Conservation (phyloP, 75 land plant species). For the Selaginella moellendorffii region DNA sequence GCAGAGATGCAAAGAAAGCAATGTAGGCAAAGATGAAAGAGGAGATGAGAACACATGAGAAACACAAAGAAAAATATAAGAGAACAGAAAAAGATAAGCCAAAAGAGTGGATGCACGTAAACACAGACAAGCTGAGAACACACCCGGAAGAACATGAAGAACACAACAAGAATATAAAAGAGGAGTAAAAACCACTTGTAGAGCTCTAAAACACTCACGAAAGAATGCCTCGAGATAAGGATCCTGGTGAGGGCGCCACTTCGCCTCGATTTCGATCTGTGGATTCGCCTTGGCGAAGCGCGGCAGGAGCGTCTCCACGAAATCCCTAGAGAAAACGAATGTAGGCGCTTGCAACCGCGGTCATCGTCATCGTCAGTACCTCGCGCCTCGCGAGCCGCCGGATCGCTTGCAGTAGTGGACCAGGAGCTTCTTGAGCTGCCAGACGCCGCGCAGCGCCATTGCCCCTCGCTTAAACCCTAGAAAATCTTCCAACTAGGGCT, state of each 20-base stretch:
- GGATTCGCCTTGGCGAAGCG: conserved; percentile 51
- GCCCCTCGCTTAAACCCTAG: not conserved
- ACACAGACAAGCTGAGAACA: not conserved
- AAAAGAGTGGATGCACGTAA: not conserved
- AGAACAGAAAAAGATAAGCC: not conserved
- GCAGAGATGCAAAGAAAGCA: too few relatives aligned
- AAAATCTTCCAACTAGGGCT: too few relatives aligned
- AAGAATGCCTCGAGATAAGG: conserved; percentile 55
- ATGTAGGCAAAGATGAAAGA: not conserved
- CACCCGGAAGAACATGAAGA: not conserved
- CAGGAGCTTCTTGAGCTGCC: not conserved
- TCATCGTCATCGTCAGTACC: too few relatives aligned
- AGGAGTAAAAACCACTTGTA: not conserved
- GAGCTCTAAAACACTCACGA: conserved; percentile 39
- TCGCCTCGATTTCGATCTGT: conserved; percentile 57
- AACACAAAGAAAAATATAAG: not conserved
- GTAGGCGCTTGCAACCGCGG: too few relatives aligned
- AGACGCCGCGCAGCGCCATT: not conserved
- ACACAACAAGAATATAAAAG: not conserved
- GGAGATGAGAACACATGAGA: not conserved
- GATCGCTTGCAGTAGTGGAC: not conserved
- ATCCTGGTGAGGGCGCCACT: conserved; percentile 50
- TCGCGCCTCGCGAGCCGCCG: not conserved
- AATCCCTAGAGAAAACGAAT: conserved; percentile 34
- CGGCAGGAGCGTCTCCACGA: conserved; percentile 48